Evolutionary conservation across 305 asterid species (phyloP).

Genomic region (Vinca major): DNA sequence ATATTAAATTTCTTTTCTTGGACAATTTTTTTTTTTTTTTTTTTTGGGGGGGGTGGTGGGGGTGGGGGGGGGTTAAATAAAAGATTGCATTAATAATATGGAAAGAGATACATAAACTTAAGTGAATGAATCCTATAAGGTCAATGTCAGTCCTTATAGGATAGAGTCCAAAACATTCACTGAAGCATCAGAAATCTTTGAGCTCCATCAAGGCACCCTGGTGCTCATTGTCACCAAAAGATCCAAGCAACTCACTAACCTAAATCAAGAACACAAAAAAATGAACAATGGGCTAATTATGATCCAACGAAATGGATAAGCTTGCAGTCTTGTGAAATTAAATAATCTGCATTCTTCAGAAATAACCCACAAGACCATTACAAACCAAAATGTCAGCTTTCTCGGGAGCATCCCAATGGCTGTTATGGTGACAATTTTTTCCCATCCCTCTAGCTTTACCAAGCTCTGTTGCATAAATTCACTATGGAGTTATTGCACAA

Average conservation of each 20-base stretch:
- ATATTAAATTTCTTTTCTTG: too few relatives aligned
- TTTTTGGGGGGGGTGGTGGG: too few relatives aligned
- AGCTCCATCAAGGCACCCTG: conserved; percentile 99
- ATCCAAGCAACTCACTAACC: conserved; percentile 98
- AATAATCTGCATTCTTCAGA: conserved; percentile 2
- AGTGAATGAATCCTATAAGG: too few relatives aligned
- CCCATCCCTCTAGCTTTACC: conserved; percentile 97
- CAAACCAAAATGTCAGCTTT: conserved; percentile 93
- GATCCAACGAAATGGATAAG: conserved; percentile 4
- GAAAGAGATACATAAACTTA: too few relatives aligned
- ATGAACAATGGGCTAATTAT: conserved; percentile 11
- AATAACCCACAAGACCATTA: conserved; percentile 3
- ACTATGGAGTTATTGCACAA: not conserved
- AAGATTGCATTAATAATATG: too few relatives aligned
- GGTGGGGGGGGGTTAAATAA: too few relatives aligned
- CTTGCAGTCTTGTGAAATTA: not conserved
- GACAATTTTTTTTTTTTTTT: too few relatives aligned
- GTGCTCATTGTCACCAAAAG: conserved; percentile 98
- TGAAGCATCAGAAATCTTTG: conserved; percentile 84
- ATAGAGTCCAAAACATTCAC: too few relatives aligned
- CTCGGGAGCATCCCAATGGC: conserved; percentile 84
- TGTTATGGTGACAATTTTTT: conserved; percentile 52
- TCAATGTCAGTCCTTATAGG: too few relatives aligned
- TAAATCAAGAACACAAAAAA: conserved; percentile 17
- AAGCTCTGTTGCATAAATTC: conserved; percentile 50